phyloP scores from a whole-genome alignment of 345 rosid species.

The Melaleuca quinquenervia region DNA sequence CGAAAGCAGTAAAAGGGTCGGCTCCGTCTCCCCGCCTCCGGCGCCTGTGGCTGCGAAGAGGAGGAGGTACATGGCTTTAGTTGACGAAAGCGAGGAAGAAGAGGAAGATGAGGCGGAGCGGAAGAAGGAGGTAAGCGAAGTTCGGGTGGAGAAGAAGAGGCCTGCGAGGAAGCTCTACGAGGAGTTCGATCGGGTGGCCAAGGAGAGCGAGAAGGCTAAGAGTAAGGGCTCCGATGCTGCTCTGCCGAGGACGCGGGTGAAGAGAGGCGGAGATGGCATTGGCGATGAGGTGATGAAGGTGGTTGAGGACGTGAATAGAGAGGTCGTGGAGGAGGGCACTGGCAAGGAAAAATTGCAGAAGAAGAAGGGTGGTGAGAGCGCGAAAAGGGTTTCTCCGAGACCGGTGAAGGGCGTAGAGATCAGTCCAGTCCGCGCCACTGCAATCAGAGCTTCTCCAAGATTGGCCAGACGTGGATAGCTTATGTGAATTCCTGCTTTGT shows the following conservation, averaged over 20 bases:
- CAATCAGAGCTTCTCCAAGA: constrained; percentile 53
- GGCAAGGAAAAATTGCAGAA: background rate
- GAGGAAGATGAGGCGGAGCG: constrained; percentile 9
- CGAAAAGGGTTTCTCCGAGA: constrained; percentile 5
- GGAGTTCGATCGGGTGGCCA: constrained; percentile 68
- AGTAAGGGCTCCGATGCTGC: background rate
- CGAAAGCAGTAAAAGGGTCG: constrained; percentile 9
- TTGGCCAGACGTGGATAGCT: constrained; percentile 20
- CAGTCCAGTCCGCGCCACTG: background rate
- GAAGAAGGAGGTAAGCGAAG: background rate
- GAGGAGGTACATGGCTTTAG: constrained; percentile 33
- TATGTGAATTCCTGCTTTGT: background rate
- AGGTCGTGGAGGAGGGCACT: background rate
- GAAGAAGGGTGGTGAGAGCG: background rate
- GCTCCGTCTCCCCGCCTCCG: constrained; percentile 45
- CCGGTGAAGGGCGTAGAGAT: background rate
- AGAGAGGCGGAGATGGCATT: background rate
- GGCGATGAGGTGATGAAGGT: constrained; percentile 12
- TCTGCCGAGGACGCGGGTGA: background rate
- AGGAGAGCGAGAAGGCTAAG: background rate
- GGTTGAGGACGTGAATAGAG: constrained; percentile 11
- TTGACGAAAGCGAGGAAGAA: constrained; percentile 18
- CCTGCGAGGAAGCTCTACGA: constrained; percentile 47
- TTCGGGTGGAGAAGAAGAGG: constrained; percentile 8
- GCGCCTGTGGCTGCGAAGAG: constrained; percentile 52